These are phyloP conservation scores for Coemansia sp. DNA, from an alignment of 192 early-diverging fungal species.

Conservation along the genomic window DNA sequence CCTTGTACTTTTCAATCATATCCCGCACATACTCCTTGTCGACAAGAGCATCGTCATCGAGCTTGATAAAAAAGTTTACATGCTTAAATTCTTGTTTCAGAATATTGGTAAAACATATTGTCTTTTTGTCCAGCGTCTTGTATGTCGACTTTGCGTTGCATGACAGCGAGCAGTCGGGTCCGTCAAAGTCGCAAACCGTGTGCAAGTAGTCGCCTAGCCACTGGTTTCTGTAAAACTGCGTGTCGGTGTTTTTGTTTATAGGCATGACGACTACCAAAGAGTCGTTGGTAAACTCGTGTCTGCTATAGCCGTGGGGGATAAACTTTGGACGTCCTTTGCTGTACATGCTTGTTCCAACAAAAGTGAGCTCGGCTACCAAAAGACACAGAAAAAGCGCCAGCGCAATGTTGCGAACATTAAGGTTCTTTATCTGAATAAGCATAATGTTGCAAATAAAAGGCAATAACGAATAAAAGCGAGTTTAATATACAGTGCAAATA, in stretches of 20 bases:
- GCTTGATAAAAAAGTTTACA: conserved; percentile 13
- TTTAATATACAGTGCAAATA: neutral
- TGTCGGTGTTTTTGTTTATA: conserved; percentile 4
- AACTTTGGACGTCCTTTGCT: neutral
- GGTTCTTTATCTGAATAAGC: neutral
- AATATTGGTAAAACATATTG: conserved; percentile 2
- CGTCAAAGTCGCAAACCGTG: conserved; percentile 10
- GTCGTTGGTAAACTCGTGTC: neutral
- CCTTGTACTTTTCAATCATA: conserved; percentile 4
- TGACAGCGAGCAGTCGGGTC: neutral
- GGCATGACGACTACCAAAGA: conserved; percentile 4
- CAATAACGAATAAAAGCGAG: too few relatives aligned
- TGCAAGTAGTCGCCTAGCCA: conserved; percentile 12
- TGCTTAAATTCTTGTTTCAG: neutral
- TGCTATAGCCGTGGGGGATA: neutral
- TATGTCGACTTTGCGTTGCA: conserved; percentile 1
- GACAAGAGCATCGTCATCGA: conserved; percentile 13
- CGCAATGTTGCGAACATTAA: neutral
- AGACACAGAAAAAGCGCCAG: neutral
- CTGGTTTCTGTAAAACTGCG: conserved; percentile 13
- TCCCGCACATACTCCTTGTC: neutral
- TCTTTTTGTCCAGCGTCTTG: conserved; percentile 8
- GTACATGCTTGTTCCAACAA: neutral
- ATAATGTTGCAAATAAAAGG: too few relatives aligned
- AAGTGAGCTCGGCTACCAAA: neutral